Evolutionary conservation across 1,284 basidiomycete species (phyloP).

Genomic region (Ustilago cynodontis): DNA sequence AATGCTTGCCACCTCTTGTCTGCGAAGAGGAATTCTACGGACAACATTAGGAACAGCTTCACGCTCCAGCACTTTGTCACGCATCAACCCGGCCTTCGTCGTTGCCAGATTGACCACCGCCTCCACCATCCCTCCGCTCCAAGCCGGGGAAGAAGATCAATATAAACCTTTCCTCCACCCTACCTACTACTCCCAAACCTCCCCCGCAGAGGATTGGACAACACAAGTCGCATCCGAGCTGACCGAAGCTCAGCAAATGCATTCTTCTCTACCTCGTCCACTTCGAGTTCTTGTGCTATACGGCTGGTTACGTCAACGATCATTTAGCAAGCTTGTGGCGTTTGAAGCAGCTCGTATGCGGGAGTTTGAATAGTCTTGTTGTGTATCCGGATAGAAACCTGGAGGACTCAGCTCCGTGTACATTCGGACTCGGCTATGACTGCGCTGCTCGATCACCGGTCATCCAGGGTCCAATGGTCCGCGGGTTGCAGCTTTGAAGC

Average conservation of each 20-base stretch:
- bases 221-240: neutral
- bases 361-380: constrained; percentile 71
- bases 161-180: constrained; percentile 10
- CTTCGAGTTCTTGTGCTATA: constrained; percentile 16
- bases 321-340: constrained; percentile 69
- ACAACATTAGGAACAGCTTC: too few species aligned
- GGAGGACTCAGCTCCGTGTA: constrained; percentile 38
- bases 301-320: constrained; percentile 43
- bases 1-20: too few species aligned
- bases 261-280: neutral
- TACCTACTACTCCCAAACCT: neutral
- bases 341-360: constrained; percentile 70
- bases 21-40: too few species aligned
- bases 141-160: neutral
- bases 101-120: neutral
- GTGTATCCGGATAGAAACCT: constrained; percentile 70
- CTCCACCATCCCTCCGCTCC: too few species aligned
- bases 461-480: too few species aligned
- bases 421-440: too few species aligned
- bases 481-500: too few species aligned
- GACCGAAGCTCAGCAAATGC: neutral
- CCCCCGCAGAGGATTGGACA: neutral
- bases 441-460: too few species aligned
- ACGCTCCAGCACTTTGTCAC: too few species aligned
- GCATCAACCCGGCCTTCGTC: too few species aligned